A percentile compares a stretch with the other conserved stretches of the same genome.
phyloP scores from a whole-genome alignment of 2,329 filamentous ascomycete genomes.

The Scedosporium minutisporum region DNA sequence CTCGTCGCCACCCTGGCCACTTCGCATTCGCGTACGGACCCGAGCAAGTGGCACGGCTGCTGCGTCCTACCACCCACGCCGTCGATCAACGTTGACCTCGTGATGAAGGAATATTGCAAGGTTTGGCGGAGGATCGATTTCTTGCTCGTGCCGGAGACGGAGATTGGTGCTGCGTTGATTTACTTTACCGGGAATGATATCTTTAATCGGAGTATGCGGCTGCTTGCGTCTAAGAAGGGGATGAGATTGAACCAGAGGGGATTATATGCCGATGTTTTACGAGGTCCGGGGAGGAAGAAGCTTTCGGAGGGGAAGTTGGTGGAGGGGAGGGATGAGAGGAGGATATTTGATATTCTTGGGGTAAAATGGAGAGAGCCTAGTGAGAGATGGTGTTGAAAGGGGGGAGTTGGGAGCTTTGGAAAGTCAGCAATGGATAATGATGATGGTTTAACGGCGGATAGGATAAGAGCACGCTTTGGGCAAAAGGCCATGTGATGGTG shows the following conservation, averaged over 20 bases:
- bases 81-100: slow-evolving; percentile 16
- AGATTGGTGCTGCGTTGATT: slow-evolving; percentile 78
- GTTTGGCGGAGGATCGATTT: slow-evolving; percentile 79
- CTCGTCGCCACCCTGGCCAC: slow-evolving; percentile 61
- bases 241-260: slow-evolving; percentile 82
- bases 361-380: slow-evolving; percentile 77
- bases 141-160: slow-evolving; percentile 66
- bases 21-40: slow-evolving; percentile 32
- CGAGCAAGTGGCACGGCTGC: slow-evolving; percentile 83
- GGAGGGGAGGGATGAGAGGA: slow-evolving; percentile 65
- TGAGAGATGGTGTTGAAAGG: slow-evolving; percentile 60
- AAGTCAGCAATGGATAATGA: not conserved
- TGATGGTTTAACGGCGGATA: no score
- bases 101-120: slow-evolving; percentile 1
- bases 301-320: slow-evolving; percentile 59
- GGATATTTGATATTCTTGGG: slow-evolving; percentile 71
- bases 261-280: slow-evolving; percentile 61
- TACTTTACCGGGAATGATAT: slow-evolving; percentile 96
- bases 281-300: slow-evolving; percentile 47
- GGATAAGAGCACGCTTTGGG: no score
- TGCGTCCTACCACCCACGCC: slow-evolving; percentile 52
- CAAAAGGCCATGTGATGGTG: no score
- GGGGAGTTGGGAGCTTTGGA: not conserved
- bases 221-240: slow-evolving; percentile 69
- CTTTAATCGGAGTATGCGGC: slow-evolving; percentile 78